Base-by-base conservation (phyloP, 2,329 filamentous ascomycete species). In the Torrubiella hemipterigena region DNA sequence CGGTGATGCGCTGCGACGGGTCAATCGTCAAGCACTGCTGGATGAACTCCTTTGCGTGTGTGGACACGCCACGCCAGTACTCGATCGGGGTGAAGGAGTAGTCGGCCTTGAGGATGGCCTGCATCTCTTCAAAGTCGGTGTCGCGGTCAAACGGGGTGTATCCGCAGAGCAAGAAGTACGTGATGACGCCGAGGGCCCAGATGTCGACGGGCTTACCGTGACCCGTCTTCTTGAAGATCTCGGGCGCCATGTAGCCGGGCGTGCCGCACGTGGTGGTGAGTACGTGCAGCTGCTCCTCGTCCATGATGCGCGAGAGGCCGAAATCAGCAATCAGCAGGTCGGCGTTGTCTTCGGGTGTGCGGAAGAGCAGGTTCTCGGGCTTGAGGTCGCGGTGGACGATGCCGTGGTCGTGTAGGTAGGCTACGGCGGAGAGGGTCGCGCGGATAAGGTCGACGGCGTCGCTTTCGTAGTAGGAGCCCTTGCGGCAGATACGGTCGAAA, bases 81-180 rank as follows among this genome's bases (percentile, higher is more conserved):
- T 95, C 89, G 38, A 83, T 61, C 2, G 91, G 91, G 4, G 84
- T 89, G 58, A 96, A 98, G 50, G 77, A 82, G 65, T 96, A 98
- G 62, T 96, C 89, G 37, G 91, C 91, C 39, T 86, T 82, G 34
- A 96, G 74, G 51, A 98, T 98, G 45, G 91, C 91, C 63, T 96
- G 89, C 89, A 98, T 96, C 63, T 98, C 91, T 63, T 98, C 91
- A 49, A 96, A 78, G 58, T 98, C 94, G 46, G 78, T 89, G 56
- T 96, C 91, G 34, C 91, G 81, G 59, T 98, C 91, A 54, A 98
- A 98, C 10, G 91, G 91, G 1, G 91, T 98, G 61, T 96, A 96
- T 36, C 91, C 91, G 58, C 91, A 96, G 30, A 98, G 77, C 18
- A 98, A 67, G 63, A 98, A 98, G 64, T 96, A 98, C 19, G 91